phyloP scores from a whole-genome alignment of 805 yeast genomes.

The Suhomyces emberorum region DNA sequence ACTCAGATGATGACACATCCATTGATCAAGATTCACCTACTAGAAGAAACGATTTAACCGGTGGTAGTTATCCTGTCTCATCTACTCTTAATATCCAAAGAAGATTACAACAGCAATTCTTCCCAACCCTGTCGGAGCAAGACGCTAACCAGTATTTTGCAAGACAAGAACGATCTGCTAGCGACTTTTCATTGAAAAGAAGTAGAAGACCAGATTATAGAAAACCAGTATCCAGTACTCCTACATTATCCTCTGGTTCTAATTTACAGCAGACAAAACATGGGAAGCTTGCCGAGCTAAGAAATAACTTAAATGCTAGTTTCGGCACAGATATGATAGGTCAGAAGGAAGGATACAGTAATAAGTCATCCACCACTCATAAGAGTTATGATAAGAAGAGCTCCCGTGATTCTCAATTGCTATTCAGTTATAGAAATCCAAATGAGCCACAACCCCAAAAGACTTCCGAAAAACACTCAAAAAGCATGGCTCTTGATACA shows the following conservation, averaged over 20 bases:
- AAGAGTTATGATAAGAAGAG: conserved; percentile 10
- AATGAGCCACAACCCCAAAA: conserved; percentile 7
- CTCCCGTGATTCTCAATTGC: conserved; percentile 31
- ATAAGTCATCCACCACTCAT: conserved; percentile 3
- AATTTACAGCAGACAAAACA: conserved; percentile 22
- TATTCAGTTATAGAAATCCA: conserved; percentile 35
- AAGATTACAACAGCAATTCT: conserved; percentile 16
- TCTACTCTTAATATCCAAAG: conserved; percentile 15
- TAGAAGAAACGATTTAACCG: background rate
- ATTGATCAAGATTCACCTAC: conserved; percentile 15
- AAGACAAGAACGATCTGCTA: conserved; percentile 1
- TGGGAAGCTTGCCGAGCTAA: conserved; percentile 23
- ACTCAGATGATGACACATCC: conserved; percentile 5
- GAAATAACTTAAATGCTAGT: conserved; percentile 15
- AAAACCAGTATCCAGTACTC: conserved; percentile 18
- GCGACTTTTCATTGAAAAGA: conserved; percentile 32
- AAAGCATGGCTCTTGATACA: background rate
- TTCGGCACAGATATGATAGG: conserved; percentile 9
- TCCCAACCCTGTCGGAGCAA: conserved; percentile 10
- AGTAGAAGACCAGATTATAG: conserved; percentile 41
- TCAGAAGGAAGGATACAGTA: conserved; percentile 1
- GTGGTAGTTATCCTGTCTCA: conserved; percentile 1
- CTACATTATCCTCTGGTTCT: conserved; percentile 17
- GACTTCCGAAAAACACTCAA: background rate
- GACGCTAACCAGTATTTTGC: background rate